phyloP scores from a whole-genome alignment of 306 rosid genomes.

The Carpinus viminea region DNA sequence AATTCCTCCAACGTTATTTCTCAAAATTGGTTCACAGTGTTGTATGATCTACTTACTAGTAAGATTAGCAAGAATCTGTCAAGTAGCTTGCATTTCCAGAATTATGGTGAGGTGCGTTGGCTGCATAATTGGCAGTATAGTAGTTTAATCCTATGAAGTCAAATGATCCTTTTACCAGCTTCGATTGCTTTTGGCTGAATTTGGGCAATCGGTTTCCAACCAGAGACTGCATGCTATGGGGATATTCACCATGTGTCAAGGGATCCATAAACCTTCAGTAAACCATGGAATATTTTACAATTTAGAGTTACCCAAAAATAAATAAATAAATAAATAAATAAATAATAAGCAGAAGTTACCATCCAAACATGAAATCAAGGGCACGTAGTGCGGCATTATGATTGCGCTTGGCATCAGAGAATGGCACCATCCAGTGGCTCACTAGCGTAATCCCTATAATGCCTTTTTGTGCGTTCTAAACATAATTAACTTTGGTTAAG shows the following conservation, averaged over 20 bases:
- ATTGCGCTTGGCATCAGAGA: slow-evolving; percentile 33
- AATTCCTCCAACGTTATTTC: no score
- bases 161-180: slow-evolving; percentile 49
- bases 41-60: slow-evolving; percentile 27
- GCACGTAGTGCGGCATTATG: slow-evolving; percentile 51
- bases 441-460: slow-evolving; percentile 54
- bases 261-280: slow-evolving; percentile 61
- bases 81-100: slow-evolving; percentile 14
- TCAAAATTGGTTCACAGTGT: not conserved
- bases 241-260: slow-evolving; percentile 54
- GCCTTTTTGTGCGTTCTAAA: slow-evolving; percentile 45
- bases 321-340: no score
- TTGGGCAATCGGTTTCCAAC: slow-evolving; percentile 51
- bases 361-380: slow-evolving; percentile 72
- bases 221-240: slow-evolving; percentile 41
- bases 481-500: no score
- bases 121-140: slow-evolving; percentile 51
- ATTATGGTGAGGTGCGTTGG: slow-evolving; percentile 25
- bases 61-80: slow-evolving; percentile 39
- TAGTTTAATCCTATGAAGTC: slow-evolving; percentile 68
- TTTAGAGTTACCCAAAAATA: not conserved
- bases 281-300: not conserved
- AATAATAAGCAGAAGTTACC: slow-evolving; percentile 30
- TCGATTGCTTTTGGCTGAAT: slow-evolving; percentile 41
- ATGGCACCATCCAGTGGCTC: slow-evolving; percentile 53